phyloP scores from a whole-genome alignment of 2,329 filamentous ascomycete species.

The Exophiala alcalophila region DNA sequence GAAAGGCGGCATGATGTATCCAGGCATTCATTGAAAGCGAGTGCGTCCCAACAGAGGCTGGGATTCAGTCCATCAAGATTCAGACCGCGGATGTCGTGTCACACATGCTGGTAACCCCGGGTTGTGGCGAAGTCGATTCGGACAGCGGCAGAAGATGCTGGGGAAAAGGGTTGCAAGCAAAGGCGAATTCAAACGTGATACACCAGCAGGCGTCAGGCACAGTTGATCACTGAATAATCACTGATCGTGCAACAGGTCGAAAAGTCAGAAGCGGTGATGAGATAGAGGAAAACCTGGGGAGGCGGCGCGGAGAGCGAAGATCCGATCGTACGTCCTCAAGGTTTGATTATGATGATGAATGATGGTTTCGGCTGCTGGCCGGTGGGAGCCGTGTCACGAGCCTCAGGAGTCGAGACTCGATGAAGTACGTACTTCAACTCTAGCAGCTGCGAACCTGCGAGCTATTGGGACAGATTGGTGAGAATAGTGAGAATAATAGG shows the following conservation, averaged over 20 bases:
- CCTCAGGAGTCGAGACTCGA: no score
- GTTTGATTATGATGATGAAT: no score
- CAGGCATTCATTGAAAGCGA: conserved; percentile 21
- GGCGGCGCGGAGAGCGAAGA: conserved; percentile 2
- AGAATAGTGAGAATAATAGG: no score
- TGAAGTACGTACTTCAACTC: no score
- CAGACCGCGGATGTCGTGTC: conserved; percentile 21
- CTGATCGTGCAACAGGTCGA: not conserved
- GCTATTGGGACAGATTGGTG: no score
- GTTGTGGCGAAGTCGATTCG: not conserved
- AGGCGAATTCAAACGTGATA: not conserved
- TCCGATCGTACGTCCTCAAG: no score
- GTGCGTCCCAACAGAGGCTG: not conserved
- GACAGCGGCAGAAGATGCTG: not conserved
- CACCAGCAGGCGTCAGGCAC: not conserved
- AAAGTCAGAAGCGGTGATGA: conserved; percentile 8
- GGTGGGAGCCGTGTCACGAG: not conserved
- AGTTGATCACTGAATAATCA: not conserved
- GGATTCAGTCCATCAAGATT: not conserved
- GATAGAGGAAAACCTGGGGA: conserved; percentile 3
- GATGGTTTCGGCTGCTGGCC: no score
- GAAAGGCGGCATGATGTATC: conserved; percentile 24
- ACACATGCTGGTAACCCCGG: conserved; percentile 17
- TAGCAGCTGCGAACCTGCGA: no score
- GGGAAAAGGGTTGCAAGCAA: not conserved